Conservation (phyloP, 202 grass and related monocot species). For the Hordeum pubiflorum region DNA sequence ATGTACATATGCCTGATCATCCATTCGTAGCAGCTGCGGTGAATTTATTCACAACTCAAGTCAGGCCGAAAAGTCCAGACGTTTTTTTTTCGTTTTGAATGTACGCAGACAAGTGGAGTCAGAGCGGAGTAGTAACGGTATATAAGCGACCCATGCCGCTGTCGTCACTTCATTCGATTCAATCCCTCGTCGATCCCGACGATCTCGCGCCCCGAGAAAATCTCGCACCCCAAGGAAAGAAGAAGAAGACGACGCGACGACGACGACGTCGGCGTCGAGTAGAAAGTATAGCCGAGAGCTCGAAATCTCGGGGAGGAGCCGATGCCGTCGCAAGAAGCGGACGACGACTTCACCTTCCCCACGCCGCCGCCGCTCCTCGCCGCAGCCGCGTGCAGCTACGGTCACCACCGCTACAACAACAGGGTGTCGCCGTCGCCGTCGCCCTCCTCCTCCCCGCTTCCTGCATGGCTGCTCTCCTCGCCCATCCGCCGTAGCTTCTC, state of each 20-base stretch:
- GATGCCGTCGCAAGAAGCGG: not conserved
- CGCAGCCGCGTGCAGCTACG: not conserved
- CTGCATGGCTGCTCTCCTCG: conserved; percentile 27
- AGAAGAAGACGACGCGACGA: not conserved
- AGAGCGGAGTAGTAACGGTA: not conserved
- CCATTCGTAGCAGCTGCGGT: no score
- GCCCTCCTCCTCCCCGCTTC: not conserved
- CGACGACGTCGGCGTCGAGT: not conserved
- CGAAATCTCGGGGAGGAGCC: not conserved
- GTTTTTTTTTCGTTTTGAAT: not conserved
- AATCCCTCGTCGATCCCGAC: not conserved
- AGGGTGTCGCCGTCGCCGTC: not conserved
- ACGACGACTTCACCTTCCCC: conserved; percentile 37
- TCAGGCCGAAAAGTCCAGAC: no score
- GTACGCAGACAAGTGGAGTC: not conserved
- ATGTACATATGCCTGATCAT: no score
- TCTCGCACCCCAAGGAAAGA: not conserved
- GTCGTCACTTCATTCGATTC: not conserved
- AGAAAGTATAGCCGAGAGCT: not conserved
- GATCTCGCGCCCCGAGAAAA: not conserved
- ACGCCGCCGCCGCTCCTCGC: conserved; percentile 11
- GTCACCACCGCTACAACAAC: not conserved
- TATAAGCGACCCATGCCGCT: not conserved
- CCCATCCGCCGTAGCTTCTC: conserved; percentile 58
- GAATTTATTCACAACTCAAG: no score